Percentiles rank a stretch among this genome's conserved stretches.
Conservation (phyloP, 805 yeast species). For the Saccharomycopsis schoenii region DNA sequence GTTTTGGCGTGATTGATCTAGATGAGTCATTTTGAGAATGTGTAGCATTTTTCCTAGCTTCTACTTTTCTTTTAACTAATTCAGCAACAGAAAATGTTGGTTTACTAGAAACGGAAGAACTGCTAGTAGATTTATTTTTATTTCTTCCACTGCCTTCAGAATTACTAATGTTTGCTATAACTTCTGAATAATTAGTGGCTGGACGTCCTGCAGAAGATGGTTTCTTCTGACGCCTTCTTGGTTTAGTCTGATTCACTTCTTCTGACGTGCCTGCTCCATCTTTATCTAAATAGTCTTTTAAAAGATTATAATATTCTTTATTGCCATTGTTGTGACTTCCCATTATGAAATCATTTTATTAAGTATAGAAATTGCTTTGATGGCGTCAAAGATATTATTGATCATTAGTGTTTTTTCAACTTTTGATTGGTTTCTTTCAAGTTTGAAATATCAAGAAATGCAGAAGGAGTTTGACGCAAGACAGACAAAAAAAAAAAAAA, state of each 20-base stretch:
- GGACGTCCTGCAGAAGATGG: background rate
- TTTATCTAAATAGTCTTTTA: conserved; percentile 20
- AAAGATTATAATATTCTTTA: conserved; percentile 8
- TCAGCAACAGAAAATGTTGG: background rate
- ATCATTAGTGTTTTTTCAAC: background rate
- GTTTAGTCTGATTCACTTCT: background rate
- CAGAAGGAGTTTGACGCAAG: background rate
- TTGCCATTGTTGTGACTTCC: background rate
- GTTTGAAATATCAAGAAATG: background rate
- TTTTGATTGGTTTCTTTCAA: background rate
- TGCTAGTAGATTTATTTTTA: background rate
- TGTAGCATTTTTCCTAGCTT: background rate
- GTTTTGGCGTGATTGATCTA: background rate
- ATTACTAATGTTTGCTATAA: background rate
- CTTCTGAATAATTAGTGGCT: background rate
- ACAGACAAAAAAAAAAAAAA: background rate
- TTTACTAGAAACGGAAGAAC: background rate
- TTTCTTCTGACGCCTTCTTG: background rate
- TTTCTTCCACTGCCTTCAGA: background rate
- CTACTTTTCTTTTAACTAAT: background rate
- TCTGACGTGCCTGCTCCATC: background rate
- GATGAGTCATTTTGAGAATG: background rate
- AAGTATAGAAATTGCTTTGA: background rate
- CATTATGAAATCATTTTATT: background rate
- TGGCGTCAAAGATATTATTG: background rate